phyloP scores from a whole-genome alignment of 208 protist genomes.

The Trypanosomatidae sp. region DNA sequence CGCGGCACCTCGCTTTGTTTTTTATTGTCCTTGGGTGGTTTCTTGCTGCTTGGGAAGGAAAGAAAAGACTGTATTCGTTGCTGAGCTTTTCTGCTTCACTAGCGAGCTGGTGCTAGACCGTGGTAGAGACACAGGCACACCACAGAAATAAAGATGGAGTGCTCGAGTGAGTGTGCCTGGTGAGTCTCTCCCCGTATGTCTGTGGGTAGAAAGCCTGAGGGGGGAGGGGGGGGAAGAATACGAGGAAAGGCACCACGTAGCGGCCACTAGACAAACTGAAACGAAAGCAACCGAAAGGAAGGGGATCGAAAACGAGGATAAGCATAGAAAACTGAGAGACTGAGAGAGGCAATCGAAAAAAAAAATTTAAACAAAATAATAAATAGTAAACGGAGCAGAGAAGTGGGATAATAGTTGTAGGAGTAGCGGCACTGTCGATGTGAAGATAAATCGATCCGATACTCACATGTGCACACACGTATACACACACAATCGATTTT shows the following conservation, averaged over 20 bases:
- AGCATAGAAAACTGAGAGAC: neutral
- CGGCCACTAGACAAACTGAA: constrained; percentile 4
- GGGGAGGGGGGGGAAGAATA: neutral
- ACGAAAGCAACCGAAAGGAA: constrained; percentile 4
- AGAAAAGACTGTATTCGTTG: neutral
- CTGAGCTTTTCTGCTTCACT: neutral
- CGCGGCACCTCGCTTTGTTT: neutral
- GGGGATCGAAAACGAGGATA: neutral
- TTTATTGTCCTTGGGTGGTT: neutral
- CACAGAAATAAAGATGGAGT: constrained; percentile 3
- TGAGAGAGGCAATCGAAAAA: neutral
- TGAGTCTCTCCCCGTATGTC: neutral
- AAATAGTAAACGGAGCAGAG: neutral
- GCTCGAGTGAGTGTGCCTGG: neutral
- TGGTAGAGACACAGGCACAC: constrained; percentile 1
- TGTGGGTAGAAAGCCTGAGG: neutral
- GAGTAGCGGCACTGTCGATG: neutral
- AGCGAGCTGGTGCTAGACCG: neutral
- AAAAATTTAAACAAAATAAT: constrained; percentile 5
- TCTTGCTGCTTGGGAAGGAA: neutral
- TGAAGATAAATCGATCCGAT: neutral
- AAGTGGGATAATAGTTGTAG: constrained; percentile 1
- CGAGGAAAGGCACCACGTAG: neutral
- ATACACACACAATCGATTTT: neutral
- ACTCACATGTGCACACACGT: neutral